Evolutionary conservation across 2,329 filamentous ascomycete species (phyloP).

Genomic region (Nothophoma quercina): DNA sequence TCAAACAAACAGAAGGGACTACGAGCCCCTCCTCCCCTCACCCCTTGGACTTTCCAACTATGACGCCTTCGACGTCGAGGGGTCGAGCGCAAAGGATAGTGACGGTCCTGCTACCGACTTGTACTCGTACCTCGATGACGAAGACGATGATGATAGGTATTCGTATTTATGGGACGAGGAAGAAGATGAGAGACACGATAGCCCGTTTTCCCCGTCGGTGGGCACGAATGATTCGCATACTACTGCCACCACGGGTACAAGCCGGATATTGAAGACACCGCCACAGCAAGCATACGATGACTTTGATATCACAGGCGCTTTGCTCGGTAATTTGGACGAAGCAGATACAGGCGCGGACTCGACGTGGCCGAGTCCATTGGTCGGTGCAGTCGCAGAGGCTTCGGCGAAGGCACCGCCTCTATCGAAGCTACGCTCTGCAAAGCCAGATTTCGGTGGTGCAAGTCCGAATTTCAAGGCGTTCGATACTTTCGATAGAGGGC

Average conservation of each 20-base stretch:
- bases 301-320: background rate
- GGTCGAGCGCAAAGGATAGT: background rate
- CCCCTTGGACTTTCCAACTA: constrained; percentile 54
- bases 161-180: constrained; percentile 9
- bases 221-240: constrained; percentile 9
- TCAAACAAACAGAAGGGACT: constrained; percentile 32
- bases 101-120: constrained; percentile 39
- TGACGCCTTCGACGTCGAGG: constrained; percentile 51
- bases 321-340: background rate
- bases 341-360: background rate
- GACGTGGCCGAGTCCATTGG: background rate
- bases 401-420: no score
- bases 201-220: constrained; percentile 25
- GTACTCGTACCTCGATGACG: constrained; percentile 43
- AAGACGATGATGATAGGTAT: constrained; percentile 26
- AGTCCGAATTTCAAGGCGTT: background rate
- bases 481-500: background rate
- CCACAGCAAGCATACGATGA: background rate
- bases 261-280: background rate
- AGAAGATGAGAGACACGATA: constrained; percentile 20
- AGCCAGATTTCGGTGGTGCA: background rate
- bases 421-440: no score
- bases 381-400: background rate
- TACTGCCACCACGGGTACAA: background rate
- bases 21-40: constrained; percentile 47